Percentiles rank a stretch among this genome's conserved stretches.
Evolutionary conservation across 176 grass and related monocot genomes (phyloP).

Genomic region (Canna indica): DNA sequence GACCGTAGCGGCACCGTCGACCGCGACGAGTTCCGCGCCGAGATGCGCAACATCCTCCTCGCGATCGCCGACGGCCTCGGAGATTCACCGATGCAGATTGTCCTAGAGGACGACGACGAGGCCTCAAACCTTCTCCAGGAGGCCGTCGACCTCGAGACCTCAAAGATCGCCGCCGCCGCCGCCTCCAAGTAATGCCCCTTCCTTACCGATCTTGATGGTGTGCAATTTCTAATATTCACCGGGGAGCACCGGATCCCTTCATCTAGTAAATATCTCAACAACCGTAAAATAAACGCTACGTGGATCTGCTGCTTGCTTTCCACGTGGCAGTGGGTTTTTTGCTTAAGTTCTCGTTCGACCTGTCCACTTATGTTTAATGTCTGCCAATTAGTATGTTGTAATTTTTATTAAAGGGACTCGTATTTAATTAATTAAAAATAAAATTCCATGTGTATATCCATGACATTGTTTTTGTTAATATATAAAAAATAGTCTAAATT

Average conservation of each 20-base stretch:
- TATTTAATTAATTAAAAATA: too few relatives aligned
- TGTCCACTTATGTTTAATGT: neutral
- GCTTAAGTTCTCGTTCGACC: too few relatives aligned
- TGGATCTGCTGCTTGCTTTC: neutral
- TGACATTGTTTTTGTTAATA: too few relatives aligned
- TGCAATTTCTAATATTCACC: neutral
- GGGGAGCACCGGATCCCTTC: neutral
- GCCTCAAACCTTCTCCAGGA: slow-evolving; percentile 50
- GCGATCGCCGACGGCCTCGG: slow-evolving; percentile 87
- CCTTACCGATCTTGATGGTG: neutral
- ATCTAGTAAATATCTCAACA: neutral
- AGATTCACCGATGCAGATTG: slow-evolving; percentile 65
- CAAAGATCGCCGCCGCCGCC: slow-evolving; percentile 28
- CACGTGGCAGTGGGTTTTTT: neutral
- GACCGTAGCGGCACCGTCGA: slow-evolving; percentile 80
- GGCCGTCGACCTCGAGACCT: slow-evolving; percentile 74
- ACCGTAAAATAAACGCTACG: neutral
- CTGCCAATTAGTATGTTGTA: too few relatives aligned
- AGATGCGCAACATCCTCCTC: slow-evolving; percentile 92
- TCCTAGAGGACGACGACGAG: slow-evolving; percentile 48
- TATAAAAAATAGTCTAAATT: too few relatives aligned
- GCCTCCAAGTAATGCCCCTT: neutral
- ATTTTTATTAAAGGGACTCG: too few relatives aligned
- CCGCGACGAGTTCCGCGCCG: slow-evolving; percentile 51
- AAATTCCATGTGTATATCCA: too few relatives aligned